Evolutionary conservation across 768 basidiomycete species (phyloP), one percentile per base, ranked within the genome.

Genomic region (Agaricus sinodeliciosus): DNA sequence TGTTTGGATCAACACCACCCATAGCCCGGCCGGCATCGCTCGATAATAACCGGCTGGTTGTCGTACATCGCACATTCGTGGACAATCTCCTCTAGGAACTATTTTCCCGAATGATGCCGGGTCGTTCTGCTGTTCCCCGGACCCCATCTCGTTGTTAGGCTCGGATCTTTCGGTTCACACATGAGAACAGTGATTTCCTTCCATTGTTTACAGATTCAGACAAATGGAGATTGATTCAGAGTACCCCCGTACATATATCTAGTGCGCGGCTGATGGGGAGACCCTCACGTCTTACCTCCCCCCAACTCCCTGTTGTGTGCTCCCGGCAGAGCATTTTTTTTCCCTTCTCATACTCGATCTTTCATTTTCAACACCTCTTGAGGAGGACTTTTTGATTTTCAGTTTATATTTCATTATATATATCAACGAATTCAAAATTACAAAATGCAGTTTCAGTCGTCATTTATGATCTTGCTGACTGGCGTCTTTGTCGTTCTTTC

Each of bases 361-460:
- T 62, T 58, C 62, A 47, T 59, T 58, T 51, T 55, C 54, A 56
- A 62, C 59, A 58, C 61, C 58, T 63, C 60, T 64, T 37, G 49
- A 57, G 56, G 44, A 44, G 49, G 44, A 40, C 13, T 19, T 2
- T 11, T 8, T 31, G 31, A 31, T 31, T 15, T 41, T 34, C 36
- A 22, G 44, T 16, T 19, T 40, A 18, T 40, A 22, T 7, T 28
- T 11, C 47, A 35, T 12, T 54, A 27, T 40, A 22, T 34, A 13
- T 13, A 15, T 50, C 42, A 9, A 25, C 16, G 18, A 45, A 49
- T 16, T 36, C 42, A 19, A 28, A 18, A 25, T 40, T 18, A 31
- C 31, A 57, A 44, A 41, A 87, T 88, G 85, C 78, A 78, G 58
- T 69, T 85, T 62, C 69, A 69, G 42, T 59, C 76, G 59, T 67